phyloP scores from a whole-genome alignment of 306 rosid genomes.

The Abrus precatorius region DNA sequence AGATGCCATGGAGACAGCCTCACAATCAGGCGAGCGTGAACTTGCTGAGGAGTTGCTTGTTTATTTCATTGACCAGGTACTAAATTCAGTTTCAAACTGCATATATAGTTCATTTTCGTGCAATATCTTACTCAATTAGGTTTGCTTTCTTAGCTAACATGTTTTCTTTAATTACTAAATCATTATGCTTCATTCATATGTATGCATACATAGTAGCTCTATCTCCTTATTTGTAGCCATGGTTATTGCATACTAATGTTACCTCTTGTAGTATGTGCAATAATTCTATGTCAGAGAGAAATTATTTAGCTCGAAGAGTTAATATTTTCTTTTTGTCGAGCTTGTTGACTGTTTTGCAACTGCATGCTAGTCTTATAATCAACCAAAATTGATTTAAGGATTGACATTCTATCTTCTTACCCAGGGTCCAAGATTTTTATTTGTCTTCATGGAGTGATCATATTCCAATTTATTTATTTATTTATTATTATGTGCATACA shows the following conservation, averaged over 20 bases:
- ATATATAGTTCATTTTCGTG: constrained; percentile 33
- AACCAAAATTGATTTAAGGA: constrained; percentile 15
- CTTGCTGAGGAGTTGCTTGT: constrained; percentile 98
- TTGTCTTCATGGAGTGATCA: constrained; percentile 9
- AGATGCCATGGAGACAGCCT: constrained; percentile 99
- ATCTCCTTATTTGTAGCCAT: background rate
- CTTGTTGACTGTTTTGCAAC: constrained; percentile 1
- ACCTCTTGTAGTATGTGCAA: constrained; percentile 36
- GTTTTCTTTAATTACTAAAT: constrained; percentile 17
- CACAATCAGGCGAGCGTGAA: constrained; percentile 99
- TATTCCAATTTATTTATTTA: constrained; percentile 20
- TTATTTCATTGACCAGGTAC: constrained; percentile 96
- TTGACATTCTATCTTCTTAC: constrained; percentile 28
- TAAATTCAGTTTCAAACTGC: constrained; percentile 21
- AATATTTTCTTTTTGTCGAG: constrained; percentile 26
- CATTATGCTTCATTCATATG: constrained; percentile 12
- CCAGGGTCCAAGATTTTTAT: background rate
- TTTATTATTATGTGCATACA: background rate
- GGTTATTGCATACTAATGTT: constrained; percentile 26
- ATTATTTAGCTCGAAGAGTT: constrained; percentile 6
- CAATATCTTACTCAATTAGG: constrained; percentile 34
- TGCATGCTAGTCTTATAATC: constrained; percentile 25
- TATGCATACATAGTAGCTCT: constrained; percentile 4
- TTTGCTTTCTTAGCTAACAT: constrained; percentile 18
- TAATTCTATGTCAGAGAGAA: constrained; percentile 40